These are phyloP conservation scores for Nematodospora anomalae DNA, from an alignment of 1,139 yeast species.

Conservation along the genomic window DNA sequence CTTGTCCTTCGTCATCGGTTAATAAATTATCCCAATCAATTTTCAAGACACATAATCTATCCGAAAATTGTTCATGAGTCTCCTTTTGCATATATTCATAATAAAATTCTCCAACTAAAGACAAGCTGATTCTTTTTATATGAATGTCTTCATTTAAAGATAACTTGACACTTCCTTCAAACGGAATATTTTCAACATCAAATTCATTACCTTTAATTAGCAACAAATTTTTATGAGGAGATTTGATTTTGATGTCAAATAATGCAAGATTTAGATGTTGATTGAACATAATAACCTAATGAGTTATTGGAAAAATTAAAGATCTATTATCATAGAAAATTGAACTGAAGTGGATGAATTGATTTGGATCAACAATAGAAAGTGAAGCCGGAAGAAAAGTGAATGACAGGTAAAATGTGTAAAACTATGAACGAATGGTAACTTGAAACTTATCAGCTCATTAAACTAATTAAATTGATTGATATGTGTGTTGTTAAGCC, in stretches of 20 bases:
- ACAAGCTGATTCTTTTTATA: constrained; percentile 47
- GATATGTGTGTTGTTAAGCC: no score
- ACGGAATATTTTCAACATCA: constrained; percentile 53
- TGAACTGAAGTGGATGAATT: no score
- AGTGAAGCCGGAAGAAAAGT: not conserved
- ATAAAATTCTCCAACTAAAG: constrained; percentile 53
- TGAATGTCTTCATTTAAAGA: constrained; percentile 53
- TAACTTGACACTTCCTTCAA: constrained; percentile 59
- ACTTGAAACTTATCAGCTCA: no score
- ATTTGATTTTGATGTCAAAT: constrained; percentile 41
- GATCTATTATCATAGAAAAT: no score
- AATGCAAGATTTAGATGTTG: constrained; percentile 27
- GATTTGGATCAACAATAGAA: no score
- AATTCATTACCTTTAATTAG: constrained; percentile 57
- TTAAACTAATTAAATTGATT: no score
- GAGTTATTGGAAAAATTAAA: no score
- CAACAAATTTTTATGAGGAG: constrained; percentile 54
- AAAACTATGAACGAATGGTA: no score
- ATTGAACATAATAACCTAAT: constrained; percentile 29
- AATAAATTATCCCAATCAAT: constrained; percentile 63
- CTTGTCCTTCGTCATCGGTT: constrained; percentile 43
- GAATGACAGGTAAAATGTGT: no score
- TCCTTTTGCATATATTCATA: constrained; percentile 52
- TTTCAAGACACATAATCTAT: constrained; percentile 49
- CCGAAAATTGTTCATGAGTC: constrained; percentile 45